phyloP scores from a whole-genome alignment of 805 yeast species.

The Starmerella bombicola region DNA sequence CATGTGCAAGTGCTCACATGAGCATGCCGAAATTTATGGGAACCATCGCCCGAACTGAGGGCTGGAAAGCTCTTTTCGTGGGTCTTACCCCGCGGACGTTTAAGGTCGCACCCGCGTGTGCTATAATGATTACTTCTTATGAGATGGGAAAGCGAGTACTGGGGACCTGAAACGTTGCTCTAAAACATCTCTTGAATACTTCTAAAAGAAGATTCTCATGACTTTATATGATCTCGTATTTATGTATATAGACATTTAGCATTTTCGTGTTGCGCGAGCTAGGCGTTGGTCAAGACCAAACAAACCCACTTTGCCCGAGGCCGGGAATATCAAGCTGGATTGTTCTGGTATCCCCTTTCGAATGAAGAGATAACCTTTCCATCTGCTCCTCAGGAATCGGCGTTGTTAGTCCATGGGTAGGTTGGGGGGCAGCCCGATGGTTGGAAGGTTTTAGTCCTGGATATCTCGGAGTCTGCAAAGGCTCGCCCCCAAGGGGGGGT shows the following conservation, averaged over 20 bases:
- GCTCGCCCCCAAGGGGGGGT: not conserved
- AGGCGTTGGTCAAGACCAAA: too few relatives aligned
- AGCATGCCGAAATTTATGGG: conserved; percentile 58
- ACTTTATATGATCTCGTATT: not conserved
- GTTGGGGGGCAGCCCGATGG: not conserved
- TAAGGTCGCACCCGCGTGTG: conserved; percentile 94
- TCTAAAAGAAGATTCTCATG: not conserved
- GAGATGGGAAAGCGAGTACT: conserved; percentile 69
- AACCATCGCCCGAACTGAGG: conserved; percentile 58
- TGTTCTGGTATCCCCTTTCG: too few relatives aligned
- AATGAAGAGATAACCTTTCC: too few relatives aligned
- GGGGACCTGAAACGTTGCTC: too few relatives aligned
- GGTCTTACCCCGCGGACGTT: conserved; percentile 77
- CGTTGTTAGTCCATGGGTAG: not conserved
- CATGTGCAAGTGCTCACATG: conserved; percentile 22
- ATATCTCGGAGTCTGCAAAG: not conserved
- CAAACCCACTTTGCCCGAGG: too few relatives aligned
- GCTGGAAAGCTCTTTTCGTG: conserved; percentile 68
- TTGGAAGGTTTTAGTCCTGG: not conserved
- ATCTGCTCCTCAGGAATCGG: not conserved
- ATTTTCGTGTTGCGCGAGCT: too few relatives aligned
- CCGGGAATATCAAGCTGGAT: too few relatives aligned
- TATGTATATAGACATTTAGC: too few relatives aligned
- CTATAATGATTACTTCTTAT: conserved; percentile 93
- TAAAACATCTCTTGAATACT: too few relatives aligned